Base-by-base conservation (phyloP, 2,329 filamentous ascomycete genomes). In the Colletotrichum horii region DNA sequence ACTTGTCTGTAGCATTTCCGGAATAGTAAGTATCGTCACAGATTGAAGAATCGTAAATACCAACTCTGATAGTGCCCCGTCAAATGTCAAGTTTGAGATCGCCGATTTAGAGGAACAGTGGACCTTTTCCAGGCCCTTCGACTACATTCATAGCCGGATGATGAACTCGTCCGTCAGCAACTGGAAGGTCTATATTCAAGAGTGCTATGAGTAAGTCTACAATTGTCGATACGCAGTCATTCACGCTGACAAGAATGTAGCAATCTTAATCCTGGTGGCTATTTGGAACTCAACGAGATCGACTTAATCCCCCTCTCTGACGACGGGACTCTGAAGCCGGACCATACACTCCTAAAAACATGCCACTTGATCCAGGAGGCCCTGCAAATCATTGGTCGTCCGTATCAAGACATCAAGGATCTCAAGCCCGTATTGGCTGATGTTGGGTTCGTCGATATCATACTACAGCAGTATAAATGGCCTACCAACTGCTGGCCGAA, bases 51-150 rank as follows among this genome's bases (percentile, higher is more conserved):
- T 24, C 14, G 19, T 6, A 36, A 9, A 22, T 12, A 28, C 8
- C 1, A 6, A n/a, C 3, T 28, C 19, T 9, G 6, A 15, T 12
- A 73, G 71, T 19, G 84, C 85, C 3, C 87, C 87, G 1, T 83
- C 85, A 0, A 89, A 89, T 70, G 82, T 87, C 30, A 79, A 78
- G 8, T 89, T 89, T 75, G 83, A 85, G 60, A 79, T 86, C 65
- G 84, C 85, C 65, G 84, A 85, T 71, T 68, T 80, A 1, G 82
- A 83, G n/a, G 78, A 81, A 56, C 68, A 76, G 28, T 86, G 83
- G 84, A 80, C 79, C 4, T 85, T 76, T 19, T 74, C 77, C 7
- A 38, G 73, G 4, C 77, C 78, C 1, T 74, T 74, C 7, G 67
- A 74, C 6, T 74, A 71, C 9, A 71, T 71, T 7, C 71, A 74